phyloP scores from a whole-genome alignment of 2,329 filamentous ascomycete genomes.

The Penicillium sp. region DNA sequence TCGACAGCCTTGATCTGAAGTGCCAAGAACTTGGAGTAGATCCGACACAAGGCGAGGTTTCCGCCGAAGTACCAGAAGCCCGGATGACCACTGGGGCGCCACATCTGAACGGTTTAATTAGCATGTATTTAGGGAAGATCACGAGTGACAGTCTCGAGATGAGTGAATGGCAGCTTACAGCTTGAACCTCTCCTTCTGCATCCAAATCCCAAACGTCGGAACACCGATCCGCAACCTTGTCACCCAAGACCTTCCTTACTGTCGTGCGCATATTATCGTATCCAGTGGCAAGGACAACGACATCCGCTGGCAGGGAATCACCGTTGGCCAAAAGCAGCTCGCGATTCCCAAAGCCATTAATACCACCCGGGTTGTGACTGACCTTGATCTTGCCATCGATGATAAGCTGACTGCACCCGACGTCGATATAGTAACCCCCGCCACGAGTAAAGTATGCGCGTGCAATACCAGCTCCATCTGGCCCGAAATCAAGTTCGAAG shows the following conservation, averaged over 20 bases:
- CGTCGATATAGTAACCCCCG: constrained; percentile 62
- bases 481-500: constrained; percentile 44
- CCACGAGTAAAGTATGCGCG: constrained; percentile 49
- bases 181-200: constrained; percentile 55
- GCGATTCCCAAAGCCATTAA: constrained; percentile 51
- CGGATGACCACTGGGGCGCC: constrained; percentile 61
- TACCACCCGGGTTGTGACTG: constrained; percentile 56
- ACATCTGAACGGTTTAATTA: constrained; percentile 32
- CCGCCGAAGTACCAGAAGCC: constrained; percentile 68
- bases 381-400: constrained; percentile 61
- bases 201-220: constrained; percentile 63
- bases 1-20: constrained; percentile 52
- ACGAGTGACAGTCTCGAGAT: too few species aligned
- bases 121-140: not conserved
- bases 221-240: constrained; percentile 59
- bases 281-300: constrained; percentile 63
- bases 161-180: constrained; percentile 25
- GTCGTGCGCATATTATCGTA: constrained; percentile 69
- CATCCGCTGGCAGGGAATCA: constrained; percentile 57
- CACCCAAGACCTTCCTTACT: constrained; percentile 62
- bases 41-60: constrained; percentile 62
- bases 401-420: constrained; percentile 56
- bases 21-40: constrained; percentile 56
- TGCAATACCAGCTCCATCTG: constrained; percentile 44
- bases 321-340: constrained; percentile 57